Conservation (phyloP, 2,329 filamentous ascomycete species). For the Pleochaeta shiraiana region DNA sequence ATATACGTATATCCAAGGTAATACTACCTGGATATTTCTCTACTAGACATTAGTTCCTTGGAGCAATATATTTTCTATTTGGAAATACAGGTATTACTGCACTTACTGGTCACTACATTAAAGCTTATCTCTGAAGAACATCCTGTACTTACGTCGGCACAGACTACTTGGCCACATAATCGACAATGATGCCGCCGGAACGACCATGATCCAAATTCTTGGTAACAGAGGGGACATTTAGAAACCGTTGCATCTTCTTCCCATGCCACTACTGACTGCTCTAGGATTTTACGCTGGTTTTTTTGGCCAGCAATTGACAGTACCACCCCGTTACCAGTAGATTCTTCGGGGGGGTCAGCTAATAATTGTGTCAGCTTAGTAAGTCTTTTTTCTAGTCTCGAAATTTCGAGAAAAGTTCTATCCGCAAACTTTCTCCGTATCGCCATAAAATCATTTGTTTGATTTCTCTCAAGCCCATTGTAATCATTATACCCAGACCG, state of each 20-base stretch:
- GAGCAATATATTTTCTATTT: constrained; percentile 9
- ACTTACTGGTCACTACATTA: constrained; percentile 45
- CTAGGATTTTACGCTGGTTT: constrained; percentile 56
- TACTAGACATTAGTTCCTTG: constrained; percentile 19
- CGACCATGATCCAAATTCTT: constrained; percentile 84
- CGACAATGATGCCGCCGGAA: constrained; percentile 89
- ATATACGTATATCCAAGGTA: constrained; percentile 71
- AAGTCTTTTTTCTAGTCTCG: constrained; percentile 73
- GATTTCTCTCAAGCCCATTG: constrained; percentile 46
- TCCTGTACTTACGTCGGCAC: constrained; percentile 60
- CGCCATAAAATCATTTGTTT: constrained; percentile 45
- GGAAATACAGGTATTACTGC: not conserved
- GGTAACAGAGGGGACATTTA: constrained; percentile 84
- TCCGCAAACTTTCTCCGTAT: constrained; percentile 63
- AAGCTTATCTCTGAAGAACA: constrained; percentile 75
- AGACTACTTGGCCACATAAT: constrained; percentile 82
- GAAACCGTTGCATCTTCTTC: constrained; percentile 67
- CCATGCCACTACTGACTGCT: constrained; percentile 89
- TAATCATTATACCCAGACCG: constrained; percentile 90
- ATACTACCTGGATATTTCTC: constrained; percentile 31
- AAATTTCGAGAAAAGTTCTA: constrained; percentile 68
- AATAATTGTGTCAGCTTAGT: constrained; percentile 76
- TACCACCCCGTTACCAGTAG: constrained; percentile 25
- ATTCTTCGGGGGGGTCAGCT: constrained; percentile 48
- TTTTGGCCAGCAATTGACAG: constrained; percentile 42